Base-by-base conservation (phyloP, 129 eudicot genomes). In the Mikania micrantha region DNA sequence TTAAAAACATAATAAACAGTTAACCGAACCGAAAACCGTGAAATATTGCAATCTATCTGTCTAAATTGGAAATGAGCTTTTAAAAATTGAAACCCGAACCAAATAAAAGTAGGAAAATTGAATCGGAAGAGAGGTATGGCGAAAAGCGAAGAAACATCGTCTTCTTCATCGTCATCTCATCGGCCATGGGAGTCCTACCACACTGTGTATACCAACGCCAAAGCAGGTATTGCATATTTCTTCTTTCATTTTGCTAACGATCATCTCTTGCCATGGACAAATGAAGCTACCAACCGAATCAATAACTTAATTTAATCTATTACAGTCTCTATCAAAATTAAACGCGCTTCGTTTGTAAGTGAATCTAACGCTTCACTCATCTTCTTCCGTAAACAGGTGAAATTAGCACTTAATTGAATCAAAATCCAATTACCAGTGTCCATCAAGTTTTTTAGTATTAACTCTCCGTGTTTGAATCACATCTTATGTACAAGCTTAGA, bases 181-280 rank as follows among this genome's bases (percentile, higher is more conserved):
- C 82, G 87, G 71, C 99, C 99, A 75, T 93, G 99, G 99, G 88
- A 86, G 42, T 89, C 99, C 10, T 93, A 93, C 54, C 82, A 88
- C 77, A 87, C 95, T 59, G 99, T 79, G 63, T 93, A 76, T 62
- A 93, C 99, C 1, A 93, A 83, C 52, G 99, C 96, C 69, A 93
- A 93, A 89, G 99, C 99, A 78, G 99, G 99, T 89, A 7, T 0
- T 3, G 13, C n/a, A 48, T 10, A 13, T 64, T 56, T 35, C 16
- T 12, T 41, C 22, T n/a, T 74, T 38, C 65, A 19, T 21, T 69
- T 54, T 24, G 2, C 24, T 13, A 40, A 27, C 19, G 47, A 47
- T 34, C 61, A 25, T 25, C 41, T 27, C 21, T 17, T 67, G 3
- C 16, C 42, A 29, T 20, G 47, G 29, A 2, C 17, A 67, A 11